Evolutionary conservation across 805 yeast genomes (phyloP), one percentile per base, ranked within the genome.

Genomic region (Ogataea ganodermae): DNA sequence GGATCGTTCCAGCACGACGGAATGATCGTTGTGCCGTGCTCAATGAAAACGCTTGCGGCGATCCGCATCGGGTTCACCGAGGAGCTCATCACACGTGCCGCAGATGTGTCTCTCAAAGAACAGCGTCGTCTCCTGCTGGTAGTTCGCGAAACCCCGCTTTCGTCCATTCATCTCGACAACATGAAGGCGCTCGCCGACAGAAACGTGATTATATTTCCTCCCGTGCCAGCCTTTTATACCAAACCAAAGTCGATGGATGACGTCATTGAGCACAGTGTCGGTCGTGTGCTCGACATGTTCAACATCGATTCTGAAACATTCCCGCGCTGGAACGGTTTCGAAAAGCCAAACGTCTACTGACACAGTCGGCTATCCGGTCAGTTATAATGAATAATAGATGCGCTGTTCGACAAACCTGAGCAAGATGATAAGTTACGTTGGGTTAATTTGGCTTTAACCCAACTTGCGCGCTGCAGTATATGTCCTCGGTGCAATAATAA

Each of bases 1-100:
- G 66, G 66, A 3, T 60, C 65, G 4, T 61, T 61, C 30, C 61
- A 55, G 22, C 63, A 59, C 35, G 67, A 62, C 38, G 67, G 67
- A 6, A 62, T 62, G 66, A 61, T 62, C 21, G 61, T 62, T 12
- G 64, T 56, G 6, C 67, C 67, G 2, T 62, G 66, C 41, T 59
- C 65, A 4, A 60, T 61, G 67, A 62, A 62, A 38, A 51, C 67
- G 6, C 50, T 62, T 31, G 58, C 65, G 10, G 60, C 63, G 1
- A 61, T 62, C 23, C 54, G 62, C 30, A 56, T 55, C 18, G 66
- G 67, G 4, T 61, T 49, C 36, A 61, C 65, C 4, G 65, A 61
- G 20, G 65, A 62, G 42, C 48, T 62, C 42, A 61, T 60, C 12
- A 52, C 53, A 2, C 48, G 67, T 36, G 66, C 67, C 6, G 66